Evolutionary conservation across 106 monocot genomes (phyloP).

Genomic region (Apostasia shenzhenica): DNA sequence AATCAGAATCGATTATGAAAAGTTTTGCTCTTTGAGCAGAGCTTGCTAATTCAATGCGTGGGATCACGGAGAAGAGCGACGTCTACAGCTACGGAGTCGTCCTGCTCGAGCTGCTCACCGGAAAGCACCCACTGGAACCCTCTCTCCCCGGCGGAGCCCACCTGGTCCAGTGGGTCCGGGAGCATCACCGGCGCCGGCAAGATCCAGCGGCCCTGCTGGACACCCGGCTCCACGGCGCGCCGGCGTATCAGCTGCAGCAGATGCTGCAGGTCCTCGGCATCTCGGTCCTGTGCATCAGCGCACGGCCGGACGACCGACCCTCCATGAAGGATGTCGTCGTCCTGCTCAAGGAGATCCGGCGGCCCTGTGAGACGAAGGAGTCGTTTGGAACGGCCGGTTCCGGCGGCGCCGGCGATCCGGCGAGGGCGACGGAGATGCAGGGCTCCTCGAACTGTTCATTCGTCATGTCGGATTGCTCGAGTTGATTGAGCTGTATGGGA

Average conservation of each 20-base stretch:
- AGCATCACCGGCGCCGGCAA: conserved; percentile 35
- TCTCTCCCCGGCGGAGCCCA: conserved; percentile 52
- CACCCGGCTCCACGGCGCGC: conserved; percentile 32
- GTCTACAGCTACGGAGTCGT: conserved; percentile 96
- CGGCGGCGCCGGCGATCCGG: not conserved
- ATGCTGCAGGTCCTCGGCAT: conserved; percentile 61
- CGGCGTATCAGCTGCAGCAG: conserved; percentile 51
- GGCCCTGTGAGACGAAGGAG: conserved; percentile 36
- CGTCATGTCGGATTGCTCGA: conserved; percentile 56
- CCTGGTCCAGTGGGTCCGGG: conserved; percentile 74
- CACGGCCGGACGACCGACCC: conserved; percentile 59
- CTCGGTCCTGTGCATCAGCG: conserved; percentile 47
- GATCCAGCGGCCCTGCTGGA: conserved; percentile 56
- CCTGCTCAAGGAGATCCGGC: conserved; percentile 69
- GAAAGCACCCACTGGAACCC: conserved; percentile 74
- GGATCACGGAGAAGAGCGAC: conserved; percentile 85
- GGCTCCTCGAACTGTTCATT: conserved; percentile 71
- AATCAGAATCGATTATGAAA: too few species aligned
- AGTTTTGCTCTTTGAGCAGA: conserved; percentile 20
- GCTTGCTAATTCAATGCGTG: conserved; percentile 43
- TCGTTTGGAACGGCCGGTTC: not conserved
- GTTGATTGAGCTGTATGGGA: conserved; percentile 8
- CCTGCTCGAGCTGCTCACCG: conserved; percentile 72
- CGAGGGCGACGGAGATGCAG: conserved; percentile 4
- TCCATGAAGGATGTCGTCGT: conserved; percentile 91